Evolutionary conservation across 306 rosid genomes (phyloP).

Genomic region (Malus asiatica): DNA sequence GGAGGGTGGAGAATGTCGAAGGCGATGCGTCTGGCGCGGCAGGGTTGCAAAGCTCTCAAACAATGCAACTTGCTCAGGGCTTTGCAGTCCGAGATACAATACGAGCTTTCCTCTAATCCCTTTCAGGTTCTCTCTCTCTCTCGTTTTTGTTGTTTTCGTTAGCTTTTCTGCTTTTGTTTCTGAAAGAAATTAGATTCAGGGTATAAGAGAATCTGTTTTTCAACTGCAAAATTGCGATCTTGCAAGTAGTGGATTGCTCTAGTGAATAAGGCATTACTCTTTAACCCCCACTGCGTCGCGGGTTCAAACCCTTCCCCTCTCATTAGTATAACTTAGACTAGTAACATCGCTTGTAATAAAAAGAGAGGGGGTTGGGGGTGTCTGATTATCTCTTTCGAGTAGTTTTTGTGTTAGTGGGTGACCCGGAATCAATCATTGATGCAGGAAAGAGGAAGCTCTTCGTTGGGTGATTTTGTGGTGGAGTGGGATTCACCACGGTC

Average conservation of each 20-base stretch:
- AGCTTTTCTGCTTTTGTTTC: not conserved
- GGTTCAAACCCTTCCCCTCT: too few species aligned
- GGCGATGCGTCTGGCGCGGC: conserved; percentile 12
- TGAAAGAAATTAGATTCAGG: not conserved
- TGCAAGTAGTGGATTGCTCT: too few species aligned
- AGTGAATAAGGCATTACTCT: too few species aligned
- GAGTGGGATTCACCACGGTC: conserved; percentile 47
- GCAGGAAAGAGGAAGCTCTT: conserved; percentile 34
- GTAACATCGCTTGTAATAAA: too few species aligned
- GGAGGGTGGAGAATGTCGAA: conserved; percentile 27
- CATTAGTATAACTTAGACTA: too few species aligned
- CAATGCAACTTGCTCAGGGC: conserved; percentile 50
- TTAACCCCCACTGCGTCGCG: too few species aligned
- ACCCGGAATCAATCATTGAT: not conserved
- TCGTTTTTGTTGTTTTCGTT: not conserved
- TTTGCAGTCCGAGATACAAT: conserved; percentile 58
- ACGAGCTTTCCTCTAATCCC: conserved; percentile 47
- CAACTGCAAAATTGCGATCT: too few species aligned
- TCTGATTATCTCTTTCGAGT: not conserved
- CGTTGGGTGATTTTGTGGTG: conserved; percentile 49
- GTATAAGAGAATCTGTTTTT: not conserved
- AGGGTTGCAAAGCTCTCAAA: conserved; percentile 38
- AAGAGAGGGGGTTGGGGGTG: too few species aligned
- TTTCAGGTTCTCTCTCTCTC: conserved; percentile 42
- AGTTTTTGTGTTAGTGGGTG: not conserved